Percentiles rank a stretch among this genome's conserved stretches.
These are phyloP conservation scores for Puccinia novopanici DNA, from an alignment of 1,284 basidiomycete species.

Conservation along the genomic window DNA sequence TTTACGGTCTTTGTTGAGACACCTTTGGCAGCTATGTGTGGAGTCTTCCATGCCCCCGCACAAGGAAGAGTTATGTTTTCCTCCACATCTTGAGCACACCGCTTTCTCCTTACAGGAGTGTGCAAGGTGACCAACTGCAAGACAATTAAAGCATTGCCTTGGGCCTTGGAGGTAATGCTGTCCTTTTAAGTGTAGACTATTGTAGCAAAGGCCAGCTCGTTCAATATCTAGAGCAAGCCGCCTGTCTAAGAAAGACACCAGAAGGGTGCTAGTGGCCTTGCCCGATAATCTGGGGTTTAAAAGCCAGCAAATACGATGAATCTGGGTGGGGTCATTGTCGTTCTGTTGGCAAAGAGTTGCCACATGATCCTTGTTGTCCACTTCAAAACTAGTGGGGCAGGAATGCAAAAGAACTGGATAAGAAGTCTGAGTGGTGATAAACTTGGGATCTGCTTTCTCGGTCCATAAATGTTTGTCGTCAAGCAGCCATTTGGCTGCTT, in stretches of 20 bases:
- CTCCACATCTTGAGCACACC: neutral
- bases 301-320: neutral
- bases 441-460: neutral
- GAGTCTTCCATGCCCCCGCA: neutral
- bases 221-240: neutral
- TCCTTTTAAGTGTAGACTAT: neutral
- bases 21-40: too few species aligned
- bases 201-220: neutral
- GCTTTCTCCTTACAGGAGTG: neutral
- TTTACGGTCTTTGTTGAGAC: neutral
- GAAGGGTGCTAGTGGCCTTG: neutral
- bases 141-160: constrained; percentile 7
- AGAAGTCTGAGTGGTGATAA: neutral
- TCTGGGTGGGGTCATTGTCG: neutral
- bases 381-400: neutral
- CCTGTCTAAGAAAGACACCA: neutral
- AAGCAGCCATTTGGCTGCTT: too few species aligned
- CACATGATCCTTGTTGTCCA: neutral
- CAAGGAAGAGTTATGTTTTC: neutral
- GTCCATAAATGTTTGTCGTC: too few species aligned
- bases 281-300: neutral
- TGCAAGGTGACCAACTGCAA: neutral
- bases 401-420: constrained; percentile 14
- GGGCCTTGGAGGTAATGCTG: neutral
- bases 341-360: neutral